Conservation (phyloP, 768 basidiomycete genomes). For the Rhizopogon vinicolor region DNA sequence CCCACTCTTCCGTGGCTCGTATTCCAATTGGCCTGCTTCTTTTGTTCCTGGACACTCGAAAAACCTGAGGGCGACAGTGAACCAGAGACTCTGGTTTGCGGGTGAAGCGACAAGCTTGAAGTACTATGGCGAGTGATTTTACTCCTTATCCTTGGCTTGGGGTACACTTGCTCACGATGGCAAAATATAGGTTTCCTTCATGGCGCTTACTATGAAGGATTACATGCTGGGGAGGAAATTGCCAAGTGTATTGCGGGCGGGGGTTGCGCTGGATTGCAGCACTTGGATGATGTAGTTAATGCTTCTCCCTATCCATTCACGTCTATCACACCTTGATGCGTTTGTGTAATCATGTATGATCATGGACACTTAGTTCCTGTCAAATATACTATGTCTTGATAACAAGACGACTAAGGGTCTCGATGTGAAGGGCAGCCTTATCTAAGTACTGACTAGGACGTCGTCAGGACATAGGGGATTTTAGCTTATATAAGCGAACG, state of each 20-base stretch:
- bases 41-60: constrained; percentile 50
- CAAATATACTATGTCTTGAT: too few species aligned
- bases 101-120: constrained; percentile 57
- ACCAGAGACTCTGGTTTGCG: constrained; percentile 51
- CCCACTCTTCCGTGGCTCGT: constrained; percentile 41
- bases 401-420: too few species aligned
- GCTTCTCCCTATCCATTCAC: constrained; percentile 26
- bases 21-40: constrained; percentile 67
- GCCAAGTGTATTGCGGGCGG: constrained; percentile 36
- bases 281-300: constrained; percentile 24
- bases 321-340: not conserved
- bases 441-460: too few species aligned
- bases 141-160: not conserved
- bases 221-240: constrained; percentile 33
- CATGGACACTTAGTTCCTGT: too few species aligned
- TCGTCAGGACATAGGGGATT: too few species aligned
- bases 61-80: constrained; percentile 53
- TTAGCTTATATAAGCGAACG: too few species aligned
- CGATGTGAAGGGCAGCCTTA: too few species aligned
- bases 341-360: not conserved
- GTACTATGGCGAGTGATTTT: constrained; percentile 48
- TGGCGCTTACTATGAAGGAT: constrained; percentile 55
- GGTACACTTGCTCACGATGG: not conserved
- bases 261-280: constrained; percentile 20
- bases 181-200: constrained; percentile 46